Conservation (phyloP, 768 basidiomycete genomes). For the Pleurotus tuber-regium region DNA sequence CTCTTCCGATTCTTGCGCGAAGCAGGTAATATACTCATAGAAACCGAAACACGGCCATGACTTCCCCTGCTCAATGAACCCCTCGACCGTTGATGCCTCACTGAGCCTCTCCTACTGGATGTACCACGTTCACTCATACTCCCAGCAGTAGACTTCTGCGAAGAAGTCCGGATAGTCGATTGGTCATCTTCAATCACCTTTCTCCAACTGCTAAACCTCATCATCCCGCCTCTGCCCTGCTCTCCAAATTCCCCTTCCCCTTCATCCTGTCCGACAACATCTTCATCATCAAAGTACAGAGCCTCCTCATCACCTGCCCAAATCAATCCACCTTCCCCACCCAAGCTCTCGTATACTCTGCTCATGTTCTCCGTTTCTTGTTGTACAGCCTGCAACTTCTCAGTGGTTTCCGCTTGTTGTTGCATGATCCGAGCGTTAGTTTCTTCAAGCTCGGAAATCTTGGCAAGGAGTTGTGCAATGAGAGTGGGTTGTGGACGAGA, state of each 20-base stretch:
- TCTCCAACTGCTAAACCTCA: constrained; percentile 48
- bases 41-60: constrained; percentile 6
- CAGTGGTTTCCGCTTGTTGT: constrained; percentile 61
- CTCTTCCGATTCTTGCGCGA: constrained; percentile 41
- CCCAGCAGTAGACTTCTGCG: constrained; percentile 1
- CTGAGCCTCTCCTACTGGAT: neutral
- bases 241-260: constrained; percentile 26
- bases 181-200: constrained; percentile 33
- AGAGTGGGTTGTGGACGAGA: constrained; percentile 50
- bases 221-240: constrained; percentile 29
- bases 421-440: constrained; percentile 65
- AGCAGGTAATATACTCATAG: neutral
- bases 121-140: constrained; percentile 7
- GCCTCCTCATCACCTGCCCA: constrained; percentile 40
- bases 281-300: constrained; percentile 19
- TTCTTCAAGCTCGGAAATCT: constrained; percentile 76
- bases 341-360: constrained; percentile 66
- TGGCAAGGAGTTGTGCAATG: constrained; percentile 67
- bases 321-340: constrained; percentile 32
- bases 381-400: constrained; percentile 65
- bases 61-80: neutral
- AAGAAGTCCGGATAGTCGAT: constrained; percentile 13
- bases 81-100: neutral
- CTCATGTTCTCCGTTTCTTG: constrained; percentile 70
- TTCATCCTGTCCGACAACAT: constrained; percentile 25